These are phyloP conservation scores for Trichosporon ovoides DNA, from an alignment of 1,284 basidiomycete species.

Conservation along the genomic window DNA sequence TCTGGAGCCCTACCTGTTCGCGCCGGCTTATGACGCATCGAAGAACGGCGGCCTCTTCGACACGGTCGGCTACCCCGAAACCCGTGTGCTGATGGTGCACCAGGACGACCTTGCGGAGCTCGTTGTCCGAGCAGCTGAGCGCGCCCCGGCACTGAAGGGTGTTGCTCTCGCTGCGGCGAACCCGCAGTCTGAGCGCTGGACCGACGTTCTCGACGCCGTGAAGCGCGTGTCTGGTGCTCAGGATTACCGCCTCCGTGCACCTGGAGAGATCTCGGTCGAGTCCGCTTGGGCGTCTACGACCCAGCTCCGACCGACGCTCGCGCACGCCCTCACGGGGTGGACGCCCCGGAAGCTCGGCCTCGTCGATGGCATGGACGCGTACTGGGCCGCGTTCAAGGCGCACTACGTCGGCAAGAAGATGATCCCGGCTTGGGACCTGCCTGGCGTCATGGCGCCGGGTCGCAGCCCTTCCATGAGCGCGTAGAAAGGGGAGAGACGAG, in stretches of 20 bases:
- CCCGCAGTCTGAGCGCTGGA: conserved; percentile 51
- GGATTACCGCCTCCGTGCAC: conserved; percentile 25
- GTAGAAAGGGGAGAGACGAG: not conserved
- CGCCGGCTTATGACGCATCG: conserved; percentile 39
- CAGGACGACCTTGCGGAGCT: conserved; percentile 55
- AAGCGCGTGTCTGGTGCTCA: conserved; percentile 49
- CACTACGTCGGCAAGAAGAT: conserved; percentile 23
- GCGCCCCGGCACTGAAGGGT: conserved; percentile 48
- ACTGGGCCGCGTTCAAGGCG: conserved; percentile 39
- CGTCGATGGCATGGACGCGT: conserved; percentile 52
- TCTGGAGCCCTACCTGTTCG: conserved; percentile 48
- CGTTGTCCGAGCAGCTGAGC: conserved; percentile 52
- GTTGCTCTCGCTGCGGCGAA: conserved; percentile 54
- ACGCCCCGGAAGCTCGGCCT: conserved; percentile 51
- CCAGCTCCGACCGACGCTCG: conserved; percentile 51
- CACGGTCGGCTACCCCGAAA: conserved; percentile 48
- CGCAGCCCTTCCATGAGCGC: not conserved
- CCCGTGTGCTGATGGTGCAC: conserved; percentile 52
- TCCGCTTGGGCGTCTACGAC: conserved; percentile 24
- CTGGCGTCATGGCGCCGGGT: conserved; percentile 13
- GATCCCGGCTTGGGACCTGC: conserved; percentile 21
- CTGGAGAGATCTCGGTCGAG: conserved; percentile 39
- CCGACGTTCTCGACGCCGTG: conserved; percentile 52
- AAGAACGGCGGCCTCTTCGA: conserved; percentile 48
- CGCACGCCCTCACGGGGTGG: conserved; percentile 54